phyloP scores from a whole-genome alignment of 2,329 filamentous ascomycete genomes.

The Cytospora leucostoma region DNA sequence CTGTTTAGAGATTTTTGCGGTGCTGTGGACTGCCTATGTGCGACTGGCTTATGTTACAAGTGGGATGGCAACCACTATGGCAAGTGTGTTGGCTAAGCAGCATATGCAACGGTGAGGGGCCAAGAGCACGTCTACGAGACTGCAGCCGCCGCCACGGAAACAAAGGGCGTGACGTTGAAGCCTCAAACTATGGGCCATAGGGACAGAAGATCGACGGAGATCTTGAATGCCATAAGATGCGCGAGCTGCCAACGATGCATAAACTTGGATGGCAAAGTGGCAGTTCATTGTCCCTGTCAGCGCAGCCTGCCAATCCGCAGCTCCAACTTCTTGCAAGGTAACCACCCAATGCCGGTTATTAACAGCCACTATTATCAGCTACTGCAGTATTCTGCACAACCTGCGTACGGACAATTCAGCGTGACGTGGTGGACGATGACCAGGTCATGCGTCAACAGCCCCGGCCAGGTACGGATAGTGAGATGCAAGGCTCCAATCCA shows the following conservation, averaged over 20 bases:
- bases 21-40: neutral
- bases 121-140: neutral
- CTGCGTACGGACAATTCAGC: slow-evolving; percentile 6
- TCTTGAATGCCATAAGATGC: neutral
- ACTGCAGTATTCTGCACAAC: slow-evolving; percentile 14
- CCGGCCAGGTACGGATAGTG: neutral
- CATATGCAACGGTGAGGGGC: neutral
- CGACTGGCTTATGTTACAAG: neutral
- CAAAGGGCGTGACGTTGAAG: neutral
- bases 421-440: slow-evolving; percentile 8
- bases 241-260: neutral
- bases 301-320: neutral
- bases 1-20: neutral
- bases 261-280: neutral
- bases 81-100: neutral
- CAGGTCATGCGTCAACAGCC: neutral
- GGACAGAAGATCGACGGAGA: neutral
- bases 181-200: neutral
- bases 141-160: neutral
- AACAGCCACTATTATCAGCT: neutral
- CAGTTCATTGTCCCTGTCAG: neutral
- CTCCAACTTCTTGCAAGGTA: neutral
- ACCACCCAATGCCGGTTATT: neutral
- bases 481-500: neutral
- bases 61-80: neutral